Evolutionary conservation across 345 rosid species (phyloP), one percentile per base, ranked within the genome.

Genomic region (Salix exigua): DNA sequence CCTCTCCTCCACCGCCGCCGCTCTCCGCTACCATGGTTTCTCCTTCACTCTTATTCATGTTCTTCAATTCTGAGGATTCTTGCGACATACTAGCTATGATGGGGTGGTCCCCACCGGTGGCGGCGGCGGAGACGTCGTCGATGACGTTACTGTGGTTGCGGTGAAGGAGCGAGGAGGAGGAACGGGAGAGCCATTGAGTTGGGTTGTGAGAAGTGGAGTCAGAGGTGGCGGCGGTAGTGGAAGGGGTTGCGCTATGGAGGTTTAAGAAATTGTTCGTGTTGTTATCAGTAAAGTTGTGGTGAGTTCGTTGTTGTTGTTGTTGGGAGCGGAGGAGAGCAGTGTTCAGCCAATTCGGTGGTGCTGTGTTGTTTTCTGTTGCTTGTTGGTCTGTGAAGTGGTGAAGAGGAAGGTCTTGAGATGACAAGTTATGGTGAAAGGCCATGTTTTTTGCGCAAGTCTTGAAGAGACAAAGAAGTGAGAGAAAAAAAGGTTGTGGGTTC

Each of bases 281-380:
- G 83, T 82, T 85, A 75, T 88, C 87, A 28, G 82, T 25, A 14
- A 68, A 75, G 28, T 73, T 82, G 18, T 44, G 88, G 30, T 53
- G 77, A 14, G 77, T 81, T 25, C 11, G 84, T n/a, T 66, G 86
- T 2, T 73, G 83, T 48, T 75, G 83, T 18, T 85, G 88, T 51
- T 89, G 91, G 4, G 86, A 71, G 37, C 96, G 92, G 77, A 93
- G 92, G 68, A 90, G 93, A 8, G 98, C 97, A 7, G 88, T 74
- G 94, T 92, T 94, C 5, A 96, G 87, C 98, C 99, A 94, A 75
- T 84, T 96, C 25, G 97, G 99, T 28, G 89, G 87, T 14, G 89
- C 86, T 14, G 87, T 14, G 2, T 83, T 25, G 17, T 48, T 77
- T 79, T 87, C 96, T 10, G 83, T 26, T 8, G 72, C 83, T 14